These are phyloP conservation scores for Collybia nuda DNA, from an alignment of 768 basidiomycete species.

Conservation along the genomic window DNA sequence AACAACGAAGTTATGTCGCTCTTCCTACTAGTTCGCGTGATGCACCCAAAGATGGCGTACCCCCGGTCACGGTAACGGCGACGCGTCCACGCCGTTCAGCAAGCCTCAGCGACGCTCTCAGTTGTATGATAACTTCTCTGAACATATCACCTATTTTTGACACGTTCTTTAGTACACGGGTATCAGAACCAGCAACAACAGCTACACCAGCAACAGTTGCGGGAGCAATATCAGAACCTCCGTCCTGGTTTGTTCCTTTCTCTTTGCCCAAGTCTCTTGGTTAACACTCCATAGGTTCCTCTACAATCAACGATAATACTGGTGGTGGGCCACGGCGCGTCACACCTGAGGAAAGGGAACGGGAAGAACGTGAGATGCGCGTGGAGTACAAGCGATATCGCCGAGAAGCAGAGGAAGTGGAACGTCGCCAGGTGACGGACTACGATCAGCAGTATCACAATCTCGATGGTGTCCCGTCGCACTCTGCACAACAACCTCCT, in stretches of 20 bases:
- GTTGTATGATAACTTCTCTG: constrained; percentile 24
- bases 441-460: constrained; percentile 27
- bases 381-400: constrained; percentile 41
- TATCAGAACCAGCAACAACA: constrained; percentile 23
- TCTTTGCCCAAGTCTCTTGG: neutral
- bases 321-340: constrained; percentile 33
- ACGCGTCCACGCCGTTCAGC: constrained; percentile 74
- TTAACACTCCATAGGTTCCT: neutral
- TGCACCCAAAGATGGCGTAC: constrained; percentile 12
- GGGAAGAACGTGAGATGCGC: constrained; percentile 42
- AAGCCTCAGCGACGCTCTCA: constrained; percentile 67
- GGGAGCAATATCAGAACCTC: constrained; percentile 32
- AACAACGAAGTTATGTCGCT: constrained; percentile 27
- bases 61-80: constrained; percentile 38
- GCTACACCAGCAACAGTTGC: constrained; percentile 23
- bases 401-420: constrained; percentile 35
- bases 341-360: constrained; percentile 35
- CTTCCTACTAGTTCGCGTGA: constrained; percentile 18
- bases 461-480: constrained; percentile 25
- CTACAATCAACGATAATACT: constrained; percentile 23
- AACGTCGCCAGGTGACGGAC: constrained; percentile 26
- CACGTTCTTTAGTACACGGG: constrained; percentile 23
- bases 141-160: constrained; percentile 9
- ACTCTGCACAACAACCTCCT: neutral
- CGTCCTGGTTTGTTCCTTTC: constrained; percentile 29